These are phyloP conservation scores for Aspergillus carlsbadensis DNA, from an alignment of 495 filamentous ascomycete genomes.

Conservation along the genomic window DNA sequence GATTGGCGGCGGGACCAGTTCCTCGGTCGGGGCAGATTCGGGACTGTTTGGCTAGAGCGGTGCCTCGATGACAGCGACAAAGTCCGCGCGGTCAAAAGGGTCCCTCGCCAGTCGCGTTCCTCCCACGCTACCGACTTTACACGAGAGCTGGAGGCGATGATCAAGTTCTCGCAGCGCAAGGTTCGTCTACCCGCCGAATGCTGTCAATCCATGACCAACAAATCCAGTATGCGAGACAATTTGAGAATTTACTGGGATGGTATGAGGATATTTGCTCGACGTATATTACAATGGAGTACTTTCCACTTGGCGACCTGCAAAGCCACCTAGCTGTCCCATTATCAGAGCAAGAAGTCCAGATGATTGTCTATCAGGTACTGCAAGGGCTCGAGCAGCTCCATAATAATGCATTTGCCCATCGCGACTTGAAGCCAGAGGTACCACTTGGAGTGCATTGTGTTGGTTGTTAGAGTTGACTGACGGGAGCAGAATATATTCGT, in stretches of 20 bases:
- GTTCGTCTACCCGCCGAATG: slow-evolving; percentile 1
- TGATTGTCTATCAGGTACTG: slow-evolving; percentile 40
- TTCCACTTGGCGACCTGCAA: slow-evolving; percentile 19
- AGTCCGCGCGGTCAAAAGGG: neutral
- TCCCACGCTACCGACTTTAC: neutral
- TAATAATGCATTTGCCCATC: slow-evolving; percentile 40
- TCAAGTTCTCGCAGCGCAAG: slow-evolving; percentile 21
- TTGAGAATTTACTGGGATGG: slow-evolving; percentile 35
- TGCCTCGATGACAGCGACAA: neutral
- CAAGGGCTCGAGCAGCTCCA: slow-evolving; percentile 46
- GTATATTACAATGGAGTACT: slow-evolving; percentile 40
- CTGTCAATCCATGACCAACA: no score
- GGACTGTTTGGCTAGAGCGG: neutral
- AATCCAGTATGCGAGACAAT: slow-evolving; percentile 20
- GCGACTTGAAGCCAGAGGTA: slow-evolving; percentile 51
- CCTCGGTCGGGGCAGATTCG: neutral
- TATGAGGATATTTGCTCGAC: slow-evolving; percentile 23
- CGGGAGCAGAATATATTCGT: slow-evolving; percentile 18
- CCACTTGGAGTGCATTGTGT: slow-evolving; percentile 1
- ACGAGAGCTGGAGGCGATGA: slow-evolving; percentile 18
- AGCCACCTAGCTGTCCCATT: slow-evolving; percentile 19
- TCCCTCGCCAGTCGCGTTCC: neutral
- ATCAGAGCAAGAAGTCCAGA: slow-evolving; percentile 34
- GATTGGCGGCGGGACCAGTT: neutral
- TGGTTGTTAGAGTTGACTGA: neutral